These are phyloP conservation scores for Hypsizygus ulmarius DNA, from an alignment of 1,284 basidiomycete genomes.

Conservation along the genomic window DNA sequence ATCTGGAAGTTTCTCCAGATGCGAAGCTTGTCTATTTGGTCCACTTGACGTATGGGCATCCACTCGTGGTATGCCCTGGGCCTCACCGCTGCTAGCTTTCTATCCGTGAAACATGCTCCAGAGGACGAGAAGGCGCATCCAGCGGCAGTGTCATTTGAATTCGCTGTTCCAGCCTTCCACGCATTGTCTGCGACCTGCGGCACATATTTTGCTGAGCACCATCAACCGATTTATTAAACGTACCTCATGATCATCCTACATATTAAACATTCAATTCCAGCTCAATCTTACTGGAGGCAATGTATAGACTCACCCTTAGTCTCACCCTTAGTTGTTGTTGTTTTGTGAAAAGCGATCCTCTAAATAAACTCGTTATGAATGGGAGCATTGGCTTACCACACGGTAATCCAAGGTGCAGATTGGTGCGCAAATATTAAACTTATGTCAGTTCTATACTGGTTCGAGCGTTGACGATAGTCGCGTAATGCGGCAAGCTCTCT, in stretches of 20 bases:
- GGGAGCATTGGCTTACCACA: constrained; percentile 40
- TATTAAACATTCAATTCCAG: neutral
- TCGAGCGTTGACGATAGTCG: constrained; percentile 61
- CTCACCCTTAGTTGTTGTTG: no score
- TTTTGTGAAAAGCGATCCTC: neutral
- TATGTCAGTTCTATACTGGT: constrained; percentile 57
- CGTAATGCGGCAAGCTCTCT: constrained; percentile 59
- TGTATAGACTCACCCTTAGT: constrained; percentile 10
- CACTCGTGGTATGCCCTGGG: constrained; percentile 69
- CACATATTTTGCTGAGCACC: neutral
- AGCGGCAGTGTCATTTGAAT: constrained; percentile 57
- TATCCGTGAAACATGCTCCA: constrained; percentile 59
- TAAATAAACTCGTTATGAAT: neutral
- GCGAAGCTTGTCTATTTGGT: constrained; percentile 56
- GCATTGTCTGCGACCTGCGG: constrained; percentile 56
- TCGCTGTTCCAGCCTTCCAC: constrained; percentile 63
- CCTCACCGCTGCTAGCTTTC: constrained; percentile 62
- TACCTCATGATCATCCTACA: constrained; percentile 61
- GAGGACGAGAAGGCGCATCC: constrained; percentile 58
- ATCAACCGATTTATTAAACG: neutral
- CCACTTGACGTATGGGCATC: constrained; percentile 68
- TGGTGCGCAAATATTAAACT: constrained; percentile 51
- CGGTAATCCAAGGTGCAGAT: constrained; percentile 55
- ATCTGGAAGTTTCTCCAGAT: constrained; percentile 71
- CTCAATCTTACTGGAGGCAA: neutral